Evolutionary conservation across 1,139 yeast species (phyloP), one percentile per base, ranked within the genome.

Genomic region (Yamadazyma diddensiae): DNA sequence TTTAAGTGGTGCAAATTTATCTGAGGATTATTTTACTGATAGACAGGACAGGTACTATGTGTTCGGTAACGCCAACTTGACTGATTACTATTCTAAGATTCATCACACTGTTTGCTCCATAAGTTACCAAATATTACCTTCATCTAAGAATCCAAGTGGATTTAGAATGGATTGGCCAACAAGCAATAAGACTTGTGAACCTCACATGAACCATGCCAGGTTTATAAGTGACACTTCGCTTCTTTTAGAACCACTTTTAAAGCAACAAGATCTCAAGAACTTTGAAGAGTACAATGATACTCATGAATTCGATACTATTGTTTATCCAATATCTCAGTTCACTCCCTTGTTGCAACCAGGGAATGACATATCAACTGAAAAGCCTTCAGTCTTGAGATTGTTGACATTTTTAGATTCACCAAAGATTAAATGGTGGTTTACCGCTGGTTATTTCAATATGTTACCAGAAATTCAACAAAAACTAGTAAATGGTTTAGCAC

Each of bases 361-460:
- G 38, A 65, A 68, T 32, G 74, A 69, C 41, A 44, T 49, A 24
- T 85, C 95, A 1, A 90, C 97, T 0, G 97, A 90, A 51, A 80
- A 82, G 46, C 82, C 82, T 3, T 77, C 83, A 2, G 64, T 85
- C 13, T 62, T 83, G 30, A 62, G 82, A 24, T 56, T 83, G 6
- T 64, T 84, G 31, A 70, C 86, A 3, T 72, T 72, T 49, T 65
- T 82, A 35, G 79, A 71, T 45, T 70, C 72, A 36, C 69, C 76
- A 3, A 53, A 62, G 16, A 73, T 80, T 31, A 71, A 70, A 37
- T 92, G 96, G 95, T 75, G 86, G 49, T 82, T 92, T 48, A 94
- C 98, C 0, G 97, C 98, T 0, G 99, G 99, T 1, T 92, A 92
- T 56, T 94, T 92, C 65, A 94, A 92, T 55, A 82, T 92, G 77